phyloP scores from a whole-genome alignment of 148 eudicot species.

The Limonium bicolor region DNA sequence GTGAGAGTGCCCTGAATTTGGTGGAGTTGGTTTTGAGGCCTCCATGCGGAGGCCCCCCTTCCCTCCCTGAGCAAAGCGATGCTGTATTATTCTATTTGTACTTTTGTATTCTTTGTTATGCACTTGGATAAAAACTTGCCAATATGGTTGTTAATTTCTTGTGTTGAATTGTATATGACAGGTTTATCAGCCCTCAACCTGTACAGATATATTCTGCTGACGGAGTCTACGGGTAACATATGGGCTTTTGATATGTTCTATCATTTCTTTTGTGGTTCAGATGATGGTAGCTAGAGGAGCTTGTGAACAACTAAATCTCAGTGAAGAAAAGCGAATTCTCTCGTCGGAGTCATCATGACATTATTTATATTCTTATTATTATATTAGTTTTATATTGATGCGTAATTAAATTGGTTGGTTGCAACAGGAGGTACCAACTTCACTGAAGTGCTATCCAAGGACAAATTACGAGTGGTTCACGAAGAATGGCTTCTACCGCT shows the following conservation, averaged over 20 bases:
- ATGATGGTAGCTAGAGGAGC: too few species aligned
- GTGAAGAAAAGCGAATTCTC: neutral
- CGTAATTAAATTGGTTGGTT: too few species aligned
- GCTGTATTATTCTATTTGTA: slow-evolving; percentile 35
- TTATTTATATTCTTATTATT: neutral
- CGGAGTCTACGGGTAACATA: slow-evolving; percentile 80
- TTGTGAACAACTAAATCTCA: too few species aligned
- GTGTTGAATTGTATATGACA: slow-evolving; percentile 17
- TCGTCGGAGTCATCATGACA: neutral
- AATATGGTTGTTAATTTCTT: slow-evolving; percentile 4
- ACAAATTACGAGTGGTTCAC: slow-evolving; percentile 46
- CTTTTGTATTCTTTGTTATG: neutral
- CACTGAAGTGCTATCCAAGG: slow-evolving; percentile 44
- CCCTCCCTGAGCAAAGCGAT: slow-evolving; percentile 70
- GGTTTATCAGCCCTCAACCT: slow-evolving; percentile 88
- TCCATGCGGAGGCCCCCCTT: slow-evolving; percentile 78
- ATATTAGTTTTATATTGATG: too few species aligned
- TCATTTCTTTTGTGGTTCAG: too few species aligned
- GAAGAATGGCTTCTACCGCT: slow-evolving; percentile 78
- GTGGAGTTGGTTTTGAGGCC: slow-evolving; percentile 66
- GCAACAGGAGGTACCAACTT: slow-evolving; percentile 69
- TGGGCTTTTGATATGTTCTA: too few species aligned
- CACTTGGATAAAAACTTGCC: neutral
- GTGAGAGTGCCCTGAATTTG: slow-evolving; percentile 45
- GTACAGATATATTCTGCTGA: slow-evolving; percentile 60